Percentiles rank a stretch among this genome's conserved stretches.
These are phyloP conservation scores for Microthyrium microscopicum DNA, from an alignment of 2,329 filamentous ascomycete species.

Conservation along the genomic window DNA sequence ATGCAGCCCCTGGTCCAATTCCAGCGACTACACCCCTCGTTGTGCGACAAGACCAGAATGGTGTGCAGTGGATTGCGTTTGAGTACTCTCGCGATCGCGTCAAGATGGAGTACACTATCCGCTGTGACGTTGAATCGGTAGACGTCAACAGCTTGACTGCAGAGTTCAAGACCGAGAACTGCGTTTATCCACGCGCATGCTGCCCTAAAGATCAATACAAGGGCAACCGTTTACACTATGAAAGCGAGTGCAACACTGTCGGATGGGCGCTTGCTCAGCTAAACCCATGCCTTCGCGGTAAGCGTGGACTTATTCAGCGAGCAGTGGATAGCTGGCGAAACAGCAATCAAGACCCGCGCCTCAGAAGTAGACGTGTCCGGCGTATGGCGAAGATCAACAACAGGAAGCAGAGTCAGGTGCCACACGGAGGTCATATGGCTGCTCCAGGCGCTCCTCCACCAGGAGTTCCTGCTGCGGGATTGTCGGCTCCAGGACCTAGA, in stretches of 20 bases:
- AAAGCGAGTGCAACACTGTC: conserved; percentile 98
- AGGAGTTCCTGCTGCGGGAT: conserved; percentile 46
- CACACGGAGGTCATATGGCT: conserved; percentile 46
- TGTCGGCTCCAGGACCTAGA: conserved; percentile 43
- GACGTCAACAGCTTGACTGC: conserved; percentile 68
- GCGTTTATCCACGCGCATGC: conserved; percentile 90
- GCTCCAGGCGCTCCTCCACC: conserved; percentile 45
- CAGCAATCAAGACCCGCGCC: conserved; percentile 87
- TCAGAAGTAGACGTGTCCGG: conserved; percentile 80
- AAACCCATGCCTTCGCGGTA: conserved; percentile 79
- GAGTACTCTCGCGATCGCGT: conserved; percentile 94
- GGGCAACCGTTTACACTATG: conserved; percentile 87
- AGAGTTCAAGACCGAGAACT: conserved; percentile 97
- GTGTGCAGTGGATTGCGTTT: conserved; percentile 97
- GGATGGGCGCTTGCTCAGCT: conserved; percentile 95
- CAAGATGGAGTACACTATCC: conserved; percentile 99
- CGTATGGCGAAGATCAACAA: conserved; percentile 93
- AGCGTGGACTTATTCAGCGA: conserved; percentile 87
- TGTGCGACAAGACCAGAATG: conserved; percentile 86
- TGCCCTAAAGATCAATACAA: conserved; percentile 92
- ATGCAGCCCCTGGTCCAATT: conserved; percentile 87
- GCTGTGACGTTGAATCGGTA: conserved; percentile 93
- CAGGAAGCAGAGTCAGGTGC: conserved; percentile 52
- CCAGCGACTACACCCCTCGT: conserved; percentile 91
- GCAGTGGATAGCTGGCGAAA: conserved; percentile 98